phyloP scores from a whole-genome alignment of 2,329 filamentous ascomycete species.

The Trichoderma arundinaceum region DNA sequence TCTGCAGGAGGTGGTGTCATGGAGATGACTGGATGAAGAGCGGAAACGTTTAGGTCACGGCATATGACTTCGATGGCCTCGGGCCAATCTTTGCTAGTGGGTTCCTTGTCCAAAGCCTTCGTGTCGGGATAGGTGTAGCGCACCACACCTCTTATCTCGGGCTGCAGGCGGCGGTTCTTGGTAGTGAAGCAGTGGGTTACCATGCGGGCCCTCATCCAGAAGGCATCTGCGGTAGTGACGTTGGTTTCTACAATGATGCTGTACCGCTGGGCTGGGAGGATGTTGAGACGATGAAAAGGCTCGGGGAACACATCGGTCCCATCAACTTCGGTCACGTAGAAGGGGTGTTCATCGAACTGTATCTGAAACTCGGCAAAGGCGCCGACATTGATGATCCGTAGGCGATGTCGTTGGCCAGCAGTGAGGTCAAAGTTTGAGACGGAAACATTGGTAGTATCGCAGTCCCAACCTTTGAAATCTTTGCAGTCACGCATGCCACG shows the following conservation, averaged over 20 bases:
- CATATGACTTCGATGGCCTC: conserved; percentile 56
- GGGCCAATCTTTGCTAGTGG: conserved; percentile 55
- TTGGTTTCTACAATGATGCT: conserved; percentile 69
- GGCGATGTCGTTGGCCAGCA: conserved; percentile 64
- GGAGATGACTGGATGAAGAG: conserved; percentile 48
- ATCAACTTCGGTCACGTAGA: conserved; percentile 72
- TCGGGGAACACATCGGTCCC: conserved; percentile 68
- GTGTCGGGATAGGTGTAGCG: conserved; percentile 37
- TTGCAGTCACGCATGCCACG: conserved; percentile 44
- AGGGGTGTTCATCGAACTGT: conserved; percentile 69
- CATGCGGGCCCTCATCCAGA: conserved; percentile 66
- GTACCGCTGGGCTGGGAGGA: conserved; percentile 74
- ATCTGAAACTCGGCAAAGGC: conserved; percentile 76
- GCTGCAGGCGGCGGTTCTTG: conserved; percentile 41
- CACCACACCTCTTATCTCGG: conserved; percentile 43
- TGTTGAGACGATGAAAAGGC: conserved; percentile 64
- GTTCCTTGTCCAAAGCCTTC: conserved; percentile 30
- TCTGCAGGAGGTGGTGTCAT: conserved; percentile 48
- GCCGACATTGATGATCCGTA: conserved; percentile 73
- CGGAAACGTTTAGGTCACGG: conserved; percentile 58
- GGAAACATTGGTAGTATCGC: conserved; percentile 49
- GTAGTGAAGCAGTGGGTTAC: conserved; percentile 48
- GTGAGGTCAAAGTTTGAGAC: conserved; percentile 54
- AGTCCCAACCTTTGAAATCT: conserved; percentile 49
- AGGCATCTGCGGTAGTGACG: conserved; percentile 58